Conservation (phyloP, 148 eudicot genomes). For the Camellia lanceoleosa region DNA sequence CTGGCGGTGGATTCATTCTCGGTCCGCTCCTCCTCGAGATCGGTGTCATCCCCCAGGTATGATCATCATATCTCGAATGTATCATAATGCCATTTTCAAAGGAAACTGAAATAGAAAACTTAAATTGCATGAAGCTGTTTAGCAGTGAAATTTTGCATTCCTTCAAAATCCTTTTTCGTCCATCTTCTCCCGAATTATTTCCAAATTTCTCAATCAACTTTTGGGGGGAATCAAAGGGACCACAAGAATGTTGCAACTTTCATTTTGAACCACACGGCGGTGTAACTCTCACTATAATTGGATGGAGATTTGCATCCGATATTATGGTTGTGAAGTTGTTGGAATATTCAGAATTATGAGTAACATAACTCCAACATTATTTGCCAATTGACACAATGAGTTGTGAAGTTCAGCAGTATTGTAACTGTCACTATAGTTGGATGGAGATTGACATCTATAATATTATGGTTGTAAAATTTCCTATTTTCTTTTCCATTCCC, state of each 20-base stretch:
- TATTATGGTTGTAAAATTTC: too few species aligned
- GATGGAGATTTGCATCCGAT: conserved; percentile 1
- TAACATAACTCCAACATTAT: too few species aligned
- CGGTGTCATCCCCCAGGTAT: conserved; percentile 98
- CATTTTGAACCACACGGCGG: background rate
- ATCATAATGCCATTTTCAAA: too few species aligned
- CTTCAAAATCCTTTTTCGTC: background rate
- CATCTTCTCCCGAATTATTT: background rate
- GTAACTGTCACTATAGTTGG: too few species aligned
- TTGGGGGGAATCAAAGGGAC: background rate
- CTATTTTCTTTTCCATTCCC: too few species aligned
- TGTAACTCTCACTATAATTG: background rate
- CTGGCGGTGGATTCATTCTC: conserved; percentile 96
- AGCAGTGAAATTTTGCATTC: background rate
- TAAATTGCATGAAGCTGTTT: background rate
- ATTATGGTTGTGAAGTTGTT: background rate
- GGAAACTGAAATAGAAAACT: background rate
- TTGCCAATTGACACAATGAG: too few species aligned
- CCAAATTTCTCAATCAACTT: background rate
- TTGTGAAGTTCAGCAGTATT: too few species aligned
- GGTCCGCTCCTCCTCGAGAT: conserved; percentile 96
- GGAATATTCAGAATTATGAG: too few species aligned
- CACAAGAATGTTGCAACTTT: conserved; percentile 3
- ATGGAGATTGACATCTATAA: too few species aligned
- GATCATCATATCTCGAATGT: background rate